Evolutionary conservation across 345 rosid species (phyloP).

Genomic region (Corchorus capsularis): DNA sequence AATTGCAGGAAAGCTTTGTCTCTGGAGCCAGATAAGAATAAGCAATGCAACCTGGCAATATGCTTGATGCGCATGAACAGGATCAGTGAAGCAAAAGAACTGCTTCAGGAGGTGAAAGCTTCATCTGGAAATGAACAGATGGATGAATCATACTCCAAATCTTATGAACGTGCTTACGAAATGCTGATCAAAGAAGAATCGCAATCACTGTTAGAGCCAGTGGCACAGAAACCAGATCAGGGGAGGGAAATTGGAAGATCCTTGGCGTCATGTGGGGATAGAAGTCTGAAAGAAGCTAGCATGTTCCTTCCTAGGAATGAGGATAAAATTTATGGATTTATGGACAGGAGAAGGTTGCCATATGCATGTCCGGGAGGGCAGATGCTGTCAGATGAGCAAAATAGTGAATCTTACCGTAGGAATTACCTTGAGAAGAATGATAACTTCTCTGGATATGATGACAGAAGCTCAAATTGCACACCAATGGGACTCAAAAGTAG

Average conservation of each 20-base stretch:
- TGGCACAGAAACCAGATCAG: conserved; percentile 12
- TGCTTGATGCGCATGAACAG: conserved; percentile 76
- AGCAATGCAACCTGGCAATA: conserved; percentile 72
- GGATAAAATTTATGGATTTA: neutral
- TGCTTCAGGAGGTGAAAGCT: conserved; percentile 52
- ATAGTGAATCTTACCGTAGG: neutral
- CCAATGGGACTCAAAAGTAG: conserved; percentile 15
- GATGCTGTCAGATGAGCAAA: conserved; percentile 6
- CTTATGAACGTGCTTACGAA: conserved; percentile 62
- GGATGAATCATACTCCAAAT: conserved; percentile 64
- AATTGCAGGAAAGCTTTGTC: conserved; percentile 60
- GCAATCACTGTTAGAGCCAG: conserved; percentile 11
- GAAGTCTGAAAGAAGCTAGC: conserved; percentile 17
- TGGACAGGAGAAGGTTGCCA: neutral
- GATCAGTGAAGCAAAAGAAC: conserved; percentile 63
- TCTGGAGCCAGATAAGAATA: conserved; percentile 69
- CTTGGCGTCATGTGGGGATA: conserved; percentile 7
- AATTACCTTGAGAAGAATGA: conserved; percentile 15
- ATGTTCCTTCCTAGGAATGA: conserved; percentile 12
- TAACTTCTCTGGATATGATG: conserved; percentile 15
- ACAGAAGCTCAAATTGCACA: conserved; percentile 18
- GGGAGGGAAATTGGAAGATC: neutral
- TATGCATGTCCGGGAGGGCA: neutral
- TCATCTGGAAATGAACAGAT: conserved; percentile 37
- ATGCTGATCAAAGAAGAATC: conserved; percentile 51